phyloP scores from a whole-genome alignment of 306 rosid genomes.

The Dicorynia guianensis region DNA sequence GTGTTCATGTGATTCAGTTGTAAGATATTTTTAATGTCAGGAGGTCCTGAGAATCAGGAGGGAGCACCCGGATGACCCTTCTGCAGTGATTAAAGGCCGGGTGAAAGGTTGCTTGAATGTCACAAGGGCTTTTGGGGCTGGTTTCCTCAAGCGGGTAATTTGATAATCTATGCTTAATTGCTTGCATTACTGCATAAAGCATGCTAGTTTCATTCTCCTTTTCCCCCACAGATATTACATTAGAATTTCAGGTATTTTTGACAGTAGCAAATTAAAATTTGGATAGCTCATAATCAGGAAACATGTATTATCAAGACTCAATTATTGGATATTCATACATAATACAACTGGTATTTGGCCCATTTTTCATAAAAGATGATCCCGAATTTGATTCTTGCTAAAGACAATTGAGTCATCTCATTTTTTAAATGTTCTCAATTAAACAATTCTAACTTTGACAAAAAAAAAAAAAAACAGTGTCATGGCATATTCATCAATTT shows the following conservation, averaged over 20 bases:
- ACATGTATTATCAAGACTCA: too few species aligned
- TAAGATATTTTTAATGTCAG: slow-evolving; percentile 45
- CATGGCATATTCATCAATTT: background rate
- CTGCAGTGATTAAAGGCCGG: slow-evolving; percentile 61
- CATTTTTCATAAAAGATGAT: too few species aligned
- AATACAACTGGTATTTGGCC: too few species aligned
- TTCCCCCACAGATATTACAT: too few species aligned
- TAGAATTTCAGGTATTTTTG: slow-evolving; percentile 46
- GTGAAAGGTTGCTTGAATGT: slow-evolving; percentile 84
- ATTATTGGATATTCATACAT: too few species aligned
- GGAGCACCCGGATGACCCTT: slow-evolving; percentile 78
- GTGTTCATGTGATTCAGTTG: background rate
- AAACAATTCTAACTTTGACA: too few species aligned
- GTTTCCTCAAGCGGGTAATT: slow-evolving; percentile 86
- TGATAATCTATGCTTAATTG: background rate
- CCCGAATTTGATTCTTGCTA: too few species aligned
- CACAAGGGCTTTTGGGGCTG: slow-evolving; percentile 90
- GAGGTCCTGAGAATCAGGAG: slow-evolving; percentile 72
- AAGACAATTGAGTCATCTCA: too few species aligned
- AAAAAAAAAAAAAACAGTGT: too few species aligned
- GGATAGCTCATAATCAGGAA: slow-evolving; percentile 70
- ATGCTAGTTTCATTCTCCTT: slow-evolving; percentile 1
- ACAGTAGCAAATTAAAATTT: slow-evolving; percentile 63
- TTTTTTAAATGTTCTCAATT: background rate
- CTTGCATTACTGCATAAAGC: background rate